Evolutionary conservation across 2,329 filamentous ascomycete species (phyloP), one percentile per base, ranked within the genome.

Genomic region (Helotiales sp.): DNA sequence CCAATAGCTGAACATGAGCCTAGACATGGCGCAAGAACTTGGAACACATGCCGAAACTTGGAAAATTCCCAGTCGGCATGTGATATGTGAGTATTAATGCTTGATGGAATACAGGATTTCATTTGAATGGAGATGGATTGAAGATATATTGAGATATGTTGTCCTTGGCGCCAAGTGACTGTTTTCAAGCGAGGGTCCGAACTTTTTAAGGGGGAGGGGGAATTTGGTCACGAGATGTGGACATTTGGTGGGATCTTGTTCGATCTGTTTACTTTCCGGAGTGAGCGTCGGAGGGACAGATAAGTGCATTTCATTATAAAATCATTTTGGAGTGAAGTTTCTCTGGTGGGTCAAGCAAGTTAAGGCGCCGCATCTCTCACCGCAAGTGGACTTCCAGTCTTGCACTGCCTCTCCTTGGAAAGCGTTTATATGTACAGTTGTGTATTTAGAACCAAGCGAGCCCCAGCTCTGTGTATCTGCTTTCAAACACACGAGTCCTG

Each of bases 161-260:
- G n/a, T 50, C 43, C 43, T 50, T 61, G 59, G 43, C 26, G 59
- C 59, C 59, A 61, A 50, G 59, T 28, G 43, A 15, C 11, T 57
- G 8, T 37, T 57, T 20, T 37, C 3, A 11, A 17, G n/a, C 52
- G 15, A 34, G 30, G 50, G 52, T 17, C 43, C 59, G 59, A 61
- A 28, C 50, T 20, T 32, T 20, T 32, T 11, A 32, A 34, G 50
- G 50, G 26, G 50, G 26, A 17, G 24, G 28, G 49, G 26, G 28
- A 15, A 15, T 50, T 17, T 28, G 13, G 47, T 28, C 47, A 50
- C 24, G 47, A 28, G 47, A 50, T 50, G 11, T 50, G 22, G 11
- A 15, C 22, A 4, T 17, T n/a, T n/a, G n/a, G n/a, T n/a, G n/a
- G n/a, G n/a, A 45, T 10, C 20, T 45, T 6, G 40, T 45, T 20